These are phyloP conservation scores for Mortierella sp. DNA, from an alignment of 371 early-diverging fungal genomes.

Conservation along the genomic window DNA sequence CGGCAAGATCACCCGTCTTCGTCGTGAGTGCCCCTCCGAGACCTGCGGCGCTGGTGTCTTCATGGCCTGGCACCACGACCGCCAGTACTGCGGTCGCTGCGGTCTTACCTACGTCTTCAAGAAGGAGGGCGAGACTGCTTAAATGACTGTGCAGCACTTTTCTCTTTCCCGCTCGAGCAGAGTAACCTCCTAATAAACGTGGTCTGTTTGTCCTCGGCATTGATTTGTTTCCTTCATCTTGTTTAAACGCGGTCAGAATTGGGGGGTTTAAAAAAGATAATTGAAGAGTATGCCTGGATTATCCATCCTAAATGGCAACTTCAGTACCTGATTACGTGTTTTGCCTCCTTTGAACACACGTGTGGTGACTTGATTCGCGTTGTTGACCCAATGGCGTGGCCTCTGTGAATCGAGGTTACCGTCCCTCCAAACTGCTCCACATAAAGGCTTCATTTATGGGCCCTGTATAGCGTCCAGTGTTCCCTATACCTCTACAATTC, in stretches of 20 bases:
- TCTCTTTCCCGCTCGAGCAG: background rate
- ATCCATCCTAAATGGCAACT: too few species aligned
- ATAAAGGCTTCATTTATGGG: too few species aligned
- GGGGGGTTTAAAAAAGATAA: too few species aligned
- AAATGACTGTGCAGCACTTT: background rate
- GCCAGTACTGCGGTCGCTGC: slow-evolving; percentile 92
- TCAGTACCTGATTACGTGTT: too few species aligned
- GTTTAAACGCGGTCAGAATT: background rate
- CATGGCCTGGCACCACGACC: slow-evolving; percentile 96
- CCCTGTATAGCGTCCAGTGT: too few species aligned
- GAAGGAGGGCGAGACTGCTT: slow-evolving; percentile 60
- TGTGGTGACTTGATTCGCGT: too few species aligned
- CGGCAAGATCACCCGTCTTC: slow-evolving; percentile 97
- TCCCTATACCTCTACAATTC: too few species aligned
- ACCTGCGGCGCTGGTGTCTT: slow-evolving; percentile 99
- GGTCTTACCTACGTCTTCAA: slow-evolving; percentile 70
- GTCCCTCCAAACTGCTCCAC: too few species aligned
- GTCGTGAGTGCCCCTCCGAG: slow-evolving; percentile 95
- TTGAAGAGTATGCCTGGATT: too few species aligned
- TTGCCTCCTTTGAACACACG: too few species aligned
- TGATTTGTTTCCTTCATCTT: background rate
- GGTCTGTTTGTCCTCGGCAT: background rate
- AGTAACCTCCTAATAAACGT: background rate
- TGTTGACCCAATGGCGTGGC: too few species aligned
- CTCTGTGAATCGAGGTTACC: too few species aligned